Conservation (phyloP, 1,284 basidiomycete genomes). For the Chalciporus sp. region DNA sequence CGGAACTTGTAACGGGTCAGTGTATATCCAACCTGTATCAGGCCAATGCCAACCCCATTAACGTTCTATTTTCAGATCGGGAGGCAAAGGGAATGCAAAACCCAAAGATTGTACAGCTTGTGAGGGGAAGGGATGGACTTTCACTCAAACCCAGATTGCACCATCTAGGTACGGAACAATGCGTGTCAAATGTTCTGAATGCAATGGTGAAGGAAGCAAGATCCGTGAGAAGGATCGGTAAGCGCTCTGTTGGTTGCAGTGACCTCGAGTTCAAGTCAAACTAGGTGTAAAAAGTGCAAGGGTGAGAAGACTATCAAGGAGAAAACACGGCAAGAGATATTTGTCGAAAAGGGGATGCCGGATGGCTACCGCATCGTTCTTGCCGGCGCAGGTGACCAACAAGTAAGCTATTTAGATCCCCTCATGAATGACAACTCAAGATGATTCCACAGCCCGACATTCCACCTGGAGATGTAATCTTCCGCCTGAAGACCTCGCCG, state of each 20-base stretch:
- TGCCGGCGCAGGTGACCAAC: constrained; percentile 88
- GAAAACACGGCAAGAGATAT: constrained; percentile 86
- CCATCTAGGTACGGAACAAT: constrained; percentile 53
- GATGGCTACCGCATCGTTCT: constrained; percentile 87
- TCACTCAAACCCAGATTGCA: constrained; percentile 60
- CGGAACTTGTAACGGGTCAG: constrained; percentile 78
- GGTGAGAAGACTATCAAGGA: constrained; percentile 84
- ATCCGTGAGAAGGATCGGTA: constrained; percentile 89
- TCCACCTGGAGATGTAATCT: constrained; percentile 87
- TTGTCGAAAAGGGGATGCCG: constrained; percentile 87
- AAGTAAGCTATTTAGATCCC: constrained; percentile 48
- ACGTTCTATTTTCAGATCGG: constrained; percentile 54
- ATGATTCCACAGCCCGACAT: constrained; percentile 62
- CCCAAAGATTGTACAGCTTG: constrained; percentile 83
- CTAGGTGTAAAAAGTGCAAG: constrained; percentile 94
- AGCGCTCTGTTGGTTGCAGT: constrained; percentile 19
- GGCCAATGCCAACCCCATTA: not conserved
- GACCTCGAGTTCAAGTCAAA: constrained; percentile 4
- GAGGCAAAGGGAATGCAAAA: constrained; percentile 79
- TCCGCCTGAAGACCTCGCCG: constrained; percentile 69
- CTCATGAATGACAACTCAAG: constrained; percentile 9
- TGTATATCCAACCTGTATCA: constrained; percentile 16
- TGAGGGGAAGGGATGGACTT: constrained; percentile 80
- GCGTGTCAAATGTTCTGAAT: constrained; percentile 71
- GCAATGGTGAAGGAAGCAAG: constrained; percentile 79